phyloP scores from a whole-genome alignment of 331 rosid species.

The Pyracantha coccinea region DNA sequence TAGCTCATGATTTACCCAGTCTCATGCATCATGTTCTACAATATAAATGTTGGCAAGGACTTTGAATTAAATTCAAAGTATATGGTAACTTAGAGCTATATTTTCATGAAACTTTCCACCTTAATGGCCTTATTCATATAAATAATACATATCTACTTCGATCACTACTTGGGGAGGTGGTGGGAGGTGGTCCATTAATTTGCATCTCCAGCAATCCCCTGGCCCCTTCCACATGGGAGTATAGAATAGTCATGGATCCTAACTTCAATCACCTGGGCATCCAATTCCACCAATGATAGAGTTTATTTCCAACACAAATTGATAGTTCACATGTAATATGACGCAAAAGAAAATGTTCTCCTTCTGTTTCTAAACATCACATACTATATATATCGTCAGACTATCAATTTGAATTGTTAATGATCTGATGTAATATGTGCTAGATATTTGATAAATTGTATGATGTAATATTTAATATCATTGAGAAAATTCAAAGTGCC shows the following conservation, averaged over 20 bases:
- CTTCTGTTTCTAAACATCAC: no score
- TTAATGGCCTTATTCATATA: not conserved
- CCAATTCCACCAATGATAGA: conserved; percentile 6
- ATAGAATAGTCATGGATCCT: conserved; percentile 2
- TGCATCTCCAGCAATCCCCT: conserved; percentile 8
- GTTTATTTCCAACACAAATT: not conserved
- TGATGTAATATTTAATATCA: no score
- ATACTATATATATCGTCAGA: no score
- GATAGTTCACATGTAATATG: no score
- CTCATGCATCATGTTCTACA: no score
- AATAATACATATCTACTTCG: no score
- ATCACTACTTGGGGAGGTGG: not conserved
- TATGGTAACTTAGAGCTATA: not conserved
- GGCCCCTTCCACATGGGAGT: not conserved
- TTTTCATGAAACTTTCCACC: not conserved
- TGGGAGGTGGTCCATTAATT: conserved; percentile 7
- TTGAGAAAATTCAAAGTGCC: no score
- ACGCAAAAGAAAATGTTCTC: no score
- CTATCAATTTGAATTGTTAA: not conserved
- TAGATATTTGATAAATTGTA: not conserved
- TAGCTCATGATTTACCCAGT: no score
- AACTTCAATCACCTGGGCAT: not conserved
- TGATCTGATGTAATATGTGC: no score
- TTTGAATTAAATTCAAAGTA: no score
- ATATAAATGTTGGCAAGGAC: no score